Base-by-base conservation (phyloP, 768 basidiomycete genomes). In the Pleurotus ostreatus region DNA sequence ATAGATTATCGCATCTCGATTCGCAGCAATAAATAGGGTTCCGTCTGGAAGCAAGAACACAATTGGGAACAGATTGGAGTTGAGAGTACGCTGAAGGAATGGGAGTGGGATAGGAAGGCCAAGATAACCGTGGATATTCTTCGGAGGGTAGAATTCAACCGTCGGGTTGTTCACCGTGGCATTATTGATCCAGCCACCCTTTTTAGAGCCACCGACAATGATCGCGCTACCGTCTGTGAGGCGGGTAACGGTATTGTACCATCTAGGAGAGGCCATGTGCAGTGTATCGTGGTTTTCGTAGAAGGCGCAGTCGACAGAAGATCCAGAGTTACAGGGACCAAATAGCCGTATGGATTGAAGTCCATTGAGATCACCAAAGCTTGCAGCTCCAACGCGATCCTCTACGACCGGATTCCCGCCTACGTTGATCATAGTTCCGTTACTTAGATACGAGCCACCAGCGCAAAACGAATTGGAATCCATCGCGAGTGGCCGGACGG, bases 101-200 rank as follows among this genome's bases (percentile, higher is more conserved):
- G 73, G 75, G 16, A 87, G 60, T n/a, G 69, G 64, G 40, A 91
- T 79, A 2, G 88, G 85, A 61, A 88, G 61, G 46, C 91, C 90
- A 43, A 84, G 81, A 2, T 80, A 84, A 13, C 78, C 80, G 57
- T 84, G 77, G 47, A 91, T 82, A 54, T 76, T 73, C 67, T 94
- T 93, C 1, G 92, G 86, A 26, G 92, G 92, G 67, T 78, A 94
- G 70, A 82, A 94, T 68, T 92, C 89, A 60, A 89, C 69, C 0
- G 88, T 91, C 2, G 90, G 89, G 64, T 92, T 92, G 72, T 91
- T 89, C 57, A 82, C 80, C 2, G 88, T 89, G 22, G 74, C 78
- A 55, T 92, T 92, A 66, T 92, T 92, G 60, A 91, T 91, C 89
- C 89, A 92, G 8, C 89, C 91, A 6, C 90, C 90, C 66, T 84